Evolutionary conservation across 2,329 filamentous ascomycete genomes (phyloP).

Genomic region (Fusarium sp.): DNA sequence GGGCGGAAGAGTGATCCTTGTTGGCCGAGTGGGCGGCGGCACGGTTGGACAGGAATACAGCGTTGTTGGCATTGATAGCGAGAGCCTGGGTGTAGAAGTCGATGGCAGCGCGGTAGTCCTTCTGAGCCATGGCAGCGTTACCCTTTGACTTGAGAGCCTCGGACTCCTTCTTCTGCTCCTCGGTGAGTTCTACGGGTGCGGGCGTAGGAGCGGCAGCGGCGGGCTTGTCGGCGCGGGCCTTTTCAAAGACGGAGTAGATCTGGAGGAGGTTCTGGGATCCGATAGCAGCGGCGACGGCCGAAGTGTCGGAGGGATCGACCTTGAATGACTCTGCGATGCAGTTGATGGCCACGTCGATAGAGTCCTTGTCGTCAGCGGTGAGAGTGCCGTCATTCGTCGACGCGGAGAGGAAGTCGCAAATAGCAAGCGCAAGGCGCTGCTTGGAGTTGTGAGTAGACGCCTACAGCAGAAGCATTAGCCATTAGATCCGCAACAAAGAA

Average conservation of each 20-base stretch:
- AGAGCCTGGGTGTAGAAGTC: slow-evolving; percentile 91
- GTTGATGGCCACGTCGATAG: slow-evolving; percentile 92
- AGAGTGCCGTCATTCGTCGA: slow-evolving; percentile 92
- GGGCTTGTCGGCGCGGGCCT: slow-evolving; percentile 71
- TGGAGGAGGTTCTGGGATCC: slow-evolving; percentile 89
- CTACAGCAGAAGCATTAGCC: slow-evolving; percentile 23
- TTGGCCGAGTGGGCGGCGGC: slow-evolving; percentile 92
- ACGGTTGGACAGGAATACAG: slow-evolving; percentile 97
- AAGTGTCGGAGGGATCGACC: slow-evolving; percentile 85
- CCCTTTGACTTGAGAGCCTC: slow-evolving; percentile 91
- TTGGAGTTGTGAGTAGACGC: slow-evolving; percentile 64
- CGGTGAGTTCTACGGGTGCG: slow-evolving; percentile 55
- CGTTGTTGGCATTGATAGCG: slow-evolving; percentile 84
- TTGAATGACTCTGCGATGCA: slow-evolving; percentile 97
- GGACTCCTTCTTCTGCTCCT: slow-evolving; percentile 82
- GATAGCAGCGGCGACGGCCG: slow-evolving; percentile 81
- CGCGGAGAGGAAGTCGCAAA: slow-evolving; percentile 92
- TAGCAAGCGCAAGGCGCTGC: slow-evolving; percentile 95
- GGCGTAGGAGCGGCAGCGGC: slow-evolving; percentile 54
- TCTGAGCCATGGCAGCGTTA: slow-evolving; percentile 94
- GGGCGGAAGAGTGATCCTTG: slow-evolving; percentile 86
- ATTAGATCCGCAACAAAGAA: neutral
- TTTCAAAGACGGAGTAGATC: slow-evolving; percentile 97
- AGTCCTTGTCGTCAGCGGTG: slow-evolving; percentile 88
- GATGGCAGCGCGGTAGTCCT: slow-evolving; percentile 88